phyloP scores from a whole-genome alignment of 495 filamentous ascomycete genomes.

The Pyronema omphalodes region DNA sequence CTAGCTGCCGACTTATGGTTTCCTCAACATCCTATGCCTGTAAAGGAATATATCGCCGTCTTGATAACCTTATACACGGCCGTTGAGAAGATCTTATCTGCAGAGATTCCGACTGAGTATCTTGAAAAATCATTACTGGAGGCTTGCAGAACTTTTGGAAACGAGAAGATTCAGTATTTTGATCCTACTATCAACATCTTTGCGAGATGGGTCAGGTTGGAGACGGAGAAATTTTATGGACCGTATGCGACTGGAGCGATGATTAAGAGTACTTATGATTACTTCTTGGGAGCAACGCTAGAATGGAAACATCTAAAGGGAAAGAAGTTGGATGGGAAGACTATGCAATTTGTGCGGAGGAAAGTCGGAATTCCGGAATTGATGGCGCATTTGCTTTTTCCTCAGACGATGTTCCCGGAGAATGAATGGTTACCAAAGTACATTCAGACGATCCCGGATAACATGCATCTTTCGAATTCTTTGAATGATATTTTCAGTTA shows the following conservation, averaged over 20 bases:
- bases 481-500: constrained; percentile 5
- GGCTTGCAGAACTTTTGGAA: background rate
- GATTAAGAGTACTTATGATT: background rate
- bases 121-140: background rate
- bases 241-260: background rate
- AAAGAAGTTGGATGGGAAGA: background rate
- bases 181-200: background rate
- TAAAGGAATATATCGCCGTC: background rate
- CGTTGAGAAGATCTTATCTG: background rate
- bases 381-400: background rate
- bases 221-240: background rate
- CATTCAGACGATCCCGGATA: background rate
- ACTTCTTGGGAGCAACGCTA: background rate
- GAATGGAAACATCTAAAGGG: background rate
- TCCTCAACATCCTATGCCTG: background rate
- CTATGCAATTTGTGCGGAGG: background rate
- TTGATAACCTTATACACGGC: background rate
- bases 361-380: background rate
- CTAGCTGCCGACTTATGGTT: background rate
- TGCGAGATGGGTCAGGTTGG: background rate
- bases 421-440: background rate
- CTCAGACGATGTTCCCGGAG: constrained; percentile 3
- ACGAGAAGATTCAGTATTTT: background rate
- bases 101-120: background rate
- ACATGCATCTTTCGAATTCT: background rate